These are phyloP conservation scores for Ceratocystis ficicola DNA, from an alignment of 2,329 filamentous ascomycete genomes.

Conservation along the genomic window DNA sequence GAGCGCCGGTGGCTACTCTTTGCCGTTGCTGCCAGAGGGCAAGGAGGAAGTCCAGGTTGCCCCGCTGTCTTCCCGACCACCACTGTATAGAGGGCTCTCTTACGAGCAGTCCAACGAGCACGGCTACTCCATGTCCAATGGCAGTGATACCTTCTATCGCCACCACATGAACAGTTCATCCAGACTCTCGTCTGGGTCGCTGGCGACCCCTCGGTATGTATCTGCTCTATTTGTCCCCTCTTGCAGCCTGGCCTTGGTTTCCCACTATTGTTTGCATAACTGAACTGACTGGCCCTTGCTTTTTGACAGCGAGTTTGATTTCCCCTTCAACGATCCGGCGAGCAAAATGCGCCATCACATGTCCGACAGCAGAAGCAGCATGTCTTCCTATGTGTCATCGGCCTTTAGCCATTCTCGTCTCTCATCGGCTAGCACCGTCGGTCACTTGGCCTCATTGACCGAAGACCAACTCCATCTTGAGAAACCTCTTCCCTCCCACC, in stretches of 20 bases:
- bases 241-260: too few relatives aligned
- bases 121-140: constrained; percentile 24
- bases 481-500: constrained; percentile 17
- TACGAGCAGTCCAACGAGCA: constrained; percentile 21
- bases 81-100: constrained; percentile 21
- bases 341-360: constrained; percentile 31
- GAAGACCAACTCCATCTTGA: constrained; percentile 21
- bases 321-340: constrained; percentile 14
- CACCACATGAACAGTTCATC: constrained; percentile 25
- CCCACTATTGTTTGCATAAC: not conserved
- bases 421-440: constrained; percentile 42
- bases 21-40: constrained; percentile 34
- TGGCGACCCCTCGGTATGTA: constrained; percentile 22
- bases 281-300: not conserved
- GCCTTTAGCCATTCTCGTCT: constrained; percentile 38
- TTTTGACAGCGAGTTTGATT: constrained; percentile 18
- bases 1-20: constrained; percentile 40
- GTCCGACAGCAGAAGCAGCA: constrained; percentile 42
- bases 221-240: not conserved
- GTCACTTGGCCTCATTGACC: constrained; percentile 25
- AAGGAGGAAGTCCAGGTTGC: constrained; percentile 27
- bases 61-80: constrained; percentile 16
- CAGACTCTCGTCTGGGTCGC: constrained; percentile 21
- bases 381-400: constrained; percentile 40
- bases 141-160: constrained; percentile 25